Percentiles rank a stretch among this genome's conserved stretches.
Evolutionary conservation across 441 rosid genomes (phyloP).

Genomic region (Pelargonium fulgidum): DNA sequence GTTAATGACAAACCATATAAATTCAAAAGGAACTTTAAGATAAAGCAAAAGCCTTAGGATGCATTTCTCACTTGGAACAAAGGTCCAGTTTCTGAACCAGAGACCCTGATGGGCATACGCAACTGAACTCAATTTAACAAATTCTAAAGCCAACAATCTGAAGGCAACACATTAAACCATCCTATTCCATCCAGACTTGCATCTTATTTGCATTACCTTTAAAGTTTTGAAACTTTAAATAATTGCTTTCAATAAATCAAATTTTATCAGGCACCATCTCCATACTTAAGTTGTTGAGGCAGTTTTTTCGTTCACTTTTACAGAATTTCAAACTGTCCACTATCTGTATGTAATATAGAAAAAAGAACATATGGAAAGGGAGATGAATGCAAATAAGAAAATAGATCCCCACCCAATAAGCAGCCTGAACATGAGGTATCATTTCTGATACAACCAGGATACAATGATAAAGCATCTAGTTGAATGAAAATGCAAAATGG

Average conservation of each 20-base stretch:
- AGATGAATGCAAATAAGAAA: not conserved
- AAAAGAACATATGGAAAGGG: not conserved
- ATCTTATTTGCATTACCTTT: not conserved
- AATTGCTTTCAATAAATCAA: not conserved
- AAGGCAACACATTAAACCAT: not conserved
- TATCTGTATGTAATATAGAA: not conserved
- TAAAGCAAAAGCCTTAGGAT: constrained; percentile 4
- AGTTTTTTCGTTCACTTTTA: not conserved
- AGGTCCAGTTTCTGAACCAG: not conserved
- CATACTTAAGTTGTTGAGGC: not conserved
- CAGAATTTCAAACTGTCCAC: not conserved
- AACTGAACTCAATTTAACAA: not conserved
- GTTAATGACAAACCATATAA: not conserved
- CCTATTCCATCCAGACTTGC: constrained; percentile 6
- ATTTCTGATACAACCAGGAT: not conserved
- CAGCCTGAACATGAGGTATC: not conserved
- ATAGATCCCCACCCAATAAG: not conserved
- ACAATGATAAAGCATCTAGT: not conserved
- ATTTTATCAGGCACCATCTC: not conserved
- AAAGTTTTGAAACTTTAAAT: not conserved
- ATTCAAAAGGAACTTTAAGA: constrained; percentile 3
- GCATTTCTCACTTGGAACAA: not conserved
- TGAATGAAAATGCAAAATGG: not conserved
- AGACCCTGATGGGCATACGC: not conserved
- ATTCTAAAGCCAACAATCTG: not conserved